Evolutionary conservation across 140 eudicot species (phyloP).

Genomic region (Anethum foeniculum): DNA sequence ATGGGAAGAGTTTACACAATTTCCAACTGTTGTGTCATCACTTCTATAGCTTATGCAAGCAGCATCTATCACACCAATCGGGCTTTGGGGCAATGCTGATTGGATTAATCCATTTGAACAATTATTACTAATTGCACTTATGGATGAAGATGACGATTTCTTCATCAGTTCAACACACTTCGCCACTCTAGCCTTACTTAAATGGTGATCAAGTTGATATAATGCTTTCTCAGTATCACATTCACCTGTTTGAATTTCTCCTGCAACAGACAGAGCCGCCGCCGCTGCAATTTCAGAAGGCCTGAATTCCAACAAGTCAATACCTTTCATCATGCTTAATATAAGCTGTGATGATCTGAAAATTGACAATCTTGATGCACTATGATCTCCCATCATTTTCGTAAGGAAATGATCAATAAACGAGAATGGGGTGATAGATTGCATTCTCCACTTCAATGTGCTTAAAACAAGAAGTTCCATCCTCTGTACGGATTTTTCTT

Average conservation of each 20-base stretch:
- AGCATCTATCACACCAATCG: slow-evolving; percentile 50
- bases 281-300: too few relatives aligned
- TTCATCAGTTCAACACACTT: slow-evolving; percentile 32
- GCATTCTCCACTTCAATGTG: slow-evolving; percentile 9
- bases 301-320: too few relatives aligned
- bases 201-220: too few relatives aligned
- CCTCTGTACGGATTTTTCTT: slow-evolving; percentile 5
- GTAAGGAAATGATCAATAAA: not conserved
- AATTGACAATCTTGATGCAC: too few relatives aligned
- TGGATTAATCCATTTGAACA: slow-evolving; percentile 26
- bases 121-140: too few relatives aligned
- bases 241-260: too few relatives aligned
- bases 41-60: slow-evolving; percentile 42
- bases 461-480: slow-evolving; percentile 10
- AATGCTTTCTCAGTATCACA: too few relatives aligned
- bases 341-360: too few relatives aligned
- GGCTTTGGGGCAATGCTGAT: slow-evolving; percentile 33
- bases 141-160: too few relatives aligned
- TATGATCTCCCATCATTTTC: not conserved
- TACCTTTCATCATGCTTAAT: too few relatives aligned
- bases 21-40: slow-evolving; percentile 38
- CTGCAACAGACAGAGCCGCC: too few relatives aligned
- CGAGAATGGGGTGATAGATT: not conserved
- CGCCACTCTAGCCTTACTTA: slow-evolving; percentile 24
- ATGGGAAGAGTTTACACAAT: too few relatives aligned